phyloP scores from a whole-genome alignment of 352 stramenopile genomes.

The Paralagenidium karlingii region DNA sequence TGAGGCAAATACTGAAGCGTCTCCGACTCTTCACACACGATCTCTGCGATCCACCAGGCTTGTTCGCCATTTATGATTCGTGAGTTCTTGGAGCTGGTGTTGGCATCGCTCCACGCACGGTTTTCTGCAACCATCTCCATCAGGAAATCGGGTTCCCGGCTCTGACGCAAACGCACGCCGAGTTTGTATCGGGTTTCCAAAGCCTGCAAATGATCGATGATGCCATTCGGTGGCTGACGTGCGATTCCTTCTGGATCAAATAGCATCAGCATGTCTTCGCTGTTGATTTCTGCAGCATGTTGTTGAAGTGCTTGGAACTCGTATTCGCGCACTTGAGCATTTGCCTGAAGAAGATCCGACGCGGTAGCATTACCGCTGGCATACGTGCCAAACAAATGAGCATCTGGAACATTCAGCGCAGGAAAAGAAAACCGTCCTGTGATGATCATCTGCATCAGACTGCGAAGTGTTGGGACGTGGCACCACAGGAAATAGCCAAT shows the following conservation, averaged over 20 bases:
- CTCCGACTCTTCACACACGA: constrained; percentile 75
- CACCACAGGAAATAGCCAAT: constrained; percentile 68
- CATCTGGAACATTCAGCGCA: constrained; percentile 35
- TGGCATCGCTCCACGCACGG: constrained; percentile 7
- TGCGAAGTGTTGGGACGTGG: constrained; percentile 53
- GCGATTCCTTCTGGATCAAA: constrained; percentile 54
- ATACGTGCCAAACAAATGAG: constrained; percentile 49
- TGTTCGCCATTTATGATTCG: constrained; percentile 3
- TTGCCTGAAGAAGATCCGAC: constrained; percentile 36
- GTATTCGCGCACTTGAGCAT: constrained; percentile 53
- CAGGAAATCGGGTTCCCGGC: constrained; percentile 61
- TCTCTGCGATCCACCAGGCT: constrained; percentile 78
- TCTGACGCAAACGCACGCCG: constrained; percentile 63
- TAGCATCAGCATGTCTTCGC: constrained; percentile 54
- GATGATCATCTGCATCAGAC: constrained; percentile 81
- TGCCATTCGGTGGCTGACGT: constrained; percentile 47
- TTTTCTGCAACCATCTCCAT: constrained; percentile 76
- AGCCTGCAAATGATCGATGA: constrained; percentile 59
- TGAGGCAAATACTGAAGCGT: constrained; percentile 72
- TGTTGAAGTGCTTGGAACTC: constrained; percentile 49
- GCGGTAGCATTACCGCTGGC: constrained; percentile 26
- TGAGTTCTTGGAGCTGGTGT: constrained; percentile 10
- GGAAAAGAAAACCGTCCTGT: constrained; percentile 63
- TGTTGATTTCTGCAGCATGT: background rate
- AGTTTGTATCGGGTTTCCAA: constrained; percentile 68